phyloP scores from a whole-genome alignment of 2,329 filamentous ascomycete genomes.

The Aspergillus transmontanensis region DNA sequence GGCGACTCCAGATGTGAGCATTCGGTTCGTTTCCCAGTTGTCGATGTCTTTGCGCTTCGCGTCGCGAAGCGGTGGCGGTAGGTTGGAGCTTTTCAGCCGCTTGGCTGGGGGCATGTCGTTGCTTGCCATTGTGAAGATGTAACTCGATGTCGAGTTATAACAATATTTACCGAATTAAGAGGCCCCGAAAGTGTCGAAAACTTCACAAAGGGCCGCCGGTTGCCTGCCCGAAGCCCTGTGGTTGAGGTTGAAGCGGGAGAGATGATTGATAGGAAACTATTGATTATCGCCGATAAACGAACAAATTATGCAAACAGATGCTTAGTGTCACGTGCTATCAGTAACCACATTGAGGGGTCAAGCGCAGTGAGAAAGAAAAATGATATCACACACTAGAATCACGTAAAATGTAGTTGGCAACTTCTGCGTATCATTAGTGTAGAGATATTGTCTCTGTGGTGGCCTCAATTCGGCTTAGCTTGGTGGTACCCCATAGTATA shows the following conservation, averaged over 20 bases:
- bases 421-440: neutral
- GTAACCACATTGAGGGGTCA: neutral
- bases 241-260: constrained; percentile 9
- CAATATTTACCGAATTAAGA: neutral
- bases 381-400: neutral
- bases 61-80: constrained; percentile 40
- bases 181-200: neutral
- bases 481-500: neutral
- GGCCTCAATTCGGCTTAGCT: neutral
- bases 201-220: constrained; percentile 5
- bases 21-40: constrained; percentile 97
- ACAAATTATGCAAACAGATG: constrained; percentile 36
- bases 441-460: neutral
- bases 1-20: constrained; percentile 94
- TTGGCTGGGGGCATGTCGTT: constrained; percentile 42
- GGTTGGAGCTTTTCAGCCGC: constrained; percentile 40
- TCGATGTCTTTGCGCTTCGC: constrained; percentile 88
- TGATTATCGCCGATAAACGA: constrained; percentile 10
- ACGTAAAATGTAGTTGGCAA: neutral
- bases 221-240: constrained; percentile 7
- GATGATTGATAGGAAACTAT: neutral
- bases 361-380: neutral
- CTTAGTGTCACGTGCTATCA: constrained; percentile 25
- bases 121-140: constrained; percentile 32
- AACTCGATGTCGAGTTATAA: neutral